A percentile compares a stretch with the other conserved stretches of the same genome.
Conservation (phyloP, 176 grass and related monocot genomes). For the Aegilops bicornis region DNA sequence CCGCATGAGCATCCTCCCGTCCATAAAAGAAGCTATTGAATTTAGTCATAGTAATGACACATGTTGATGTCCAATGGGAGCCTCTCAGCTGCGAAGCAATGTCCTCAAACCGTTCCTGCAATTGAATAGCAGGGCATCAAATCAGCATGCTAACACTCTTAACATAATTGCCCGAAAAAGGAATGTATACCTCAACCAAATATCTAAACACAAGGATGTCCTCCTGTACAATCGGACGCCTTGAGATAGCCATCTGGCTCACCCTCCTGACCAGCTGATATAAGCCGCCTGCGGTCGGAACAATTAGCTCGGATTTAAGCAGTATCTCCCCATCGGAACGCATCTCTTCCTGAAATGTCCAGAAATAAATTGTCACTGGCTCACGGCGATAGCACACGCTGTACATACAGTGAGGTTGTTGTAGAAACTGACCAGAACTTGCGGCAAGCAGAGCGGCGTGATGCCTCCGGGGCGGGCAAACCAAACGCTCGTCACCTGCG, state of each 20-base stretch:
- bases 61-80: conserved; percentile 58
- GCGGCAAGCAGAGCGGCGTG: conserved; percentile 59
- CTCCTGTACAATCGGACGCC: conserved; percentile 32
- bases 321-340: conserved; percentile 55
- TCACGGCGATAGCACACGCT: background rate
- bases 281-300: conserved; percentile 42
- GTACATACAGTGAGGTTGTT: background rate
- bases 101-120: conserved; percentile 47
- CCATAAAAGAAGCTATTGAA: conserved; percentile 50
- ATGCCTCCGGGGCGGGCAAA: conserved; percentile 50
- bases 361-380: background rate
- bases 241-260: conserved; percentile 40
- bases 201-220: conserved; percentile 58
- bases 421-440: conserved; percentile 53
- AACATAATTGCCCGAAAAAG: background rate
- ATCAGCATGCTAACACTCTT: background rate
- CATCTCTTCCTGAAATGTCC: conserved; percentile 63
- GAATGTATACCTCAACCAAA: conserved; percentile 44
- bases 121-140: conserved; percentile 1
- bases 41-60: conserved; percentile 54
- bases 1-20: conserved; percentile 37
- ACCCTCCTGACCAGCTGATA: conserved; percentile 53
- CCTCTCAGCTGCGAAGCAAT: conserved; percentile 40
- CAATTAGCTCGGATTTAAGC: conserved; percentile 61
- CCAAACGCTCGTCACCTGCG: conserved; percentile 56